Conservation (phyloP, 2,329 filamentous ascomycete species). For the Pseudocercospora fijiensis region DNA sequence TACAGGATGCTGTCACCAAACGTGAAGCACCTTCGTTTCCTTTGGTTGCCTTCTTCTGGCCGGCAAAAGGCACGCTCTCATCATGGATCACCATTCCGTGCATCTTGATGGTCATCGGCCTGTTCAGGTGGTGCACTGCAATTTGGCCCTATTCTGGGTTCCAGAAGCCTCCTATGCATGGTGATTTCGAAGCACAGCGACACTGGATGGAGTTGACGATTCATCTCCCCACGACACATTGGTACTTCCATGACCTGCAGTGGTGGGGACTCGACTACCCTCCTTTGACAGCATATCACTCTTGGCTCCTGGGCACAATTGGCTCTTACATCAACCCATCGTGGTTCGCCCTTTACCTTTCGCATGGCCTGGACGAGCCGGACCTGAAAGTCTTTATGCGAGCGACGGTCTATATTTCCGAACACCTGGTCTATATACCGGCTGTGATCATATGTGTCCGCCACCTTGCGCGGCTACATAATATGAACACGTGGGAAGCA, state of each 20-base stretch:
- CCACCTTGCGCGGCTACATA: conserved; percentile 72
- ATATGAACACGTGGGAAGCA: conserved; percentile 73
- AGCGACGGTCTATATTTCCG: conserved; percentile 83
- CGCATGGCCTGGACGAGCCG: conserved; percentile 76
- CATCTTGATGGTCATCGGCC: conserved; percentile 82
- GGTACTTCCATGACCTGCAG: conserved; percentile 95
- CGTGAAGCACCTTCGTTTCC: conserved; percentile 72
- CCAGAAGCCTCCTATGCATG: conserved; percentile 81
- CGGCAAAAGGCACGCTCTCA: conserved; percentile 70
- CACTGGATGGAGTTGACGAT: conserved; percentile 99
- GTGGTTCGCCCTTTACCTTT: conserved; percentile 85
- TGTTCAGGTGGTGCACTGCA: conserved; percentile 90
- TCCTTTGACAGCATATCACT: conserved; percentile 95
- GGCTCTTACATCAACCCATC: conserved; percentile 73
- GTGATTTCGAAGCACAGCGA: conserved; percentile 95
- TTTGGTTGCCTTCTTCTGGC: conserved; percentile 91
- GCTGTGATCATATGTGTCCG: conserved; percentile 82
- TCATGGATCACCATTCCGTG: conserved; percentile 91
- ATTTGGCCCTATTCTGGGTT: conserved; percentile 95
- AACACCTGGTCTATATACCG: conserved; percentile 86
- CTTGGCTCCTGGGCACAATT: conserved; percentile 87
- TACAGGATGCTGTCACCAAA: conserved; percentile 47
- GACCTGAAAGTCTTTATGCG: conserved; percentile 93
- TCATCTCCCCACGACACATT: conserved; percentile 83
- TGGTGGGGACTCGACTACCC: conserved; percentile 99